Conservation (phyloP, 495 filamentous ascomycete genomes). For the Hypoxylon subgilvum region DNA sequence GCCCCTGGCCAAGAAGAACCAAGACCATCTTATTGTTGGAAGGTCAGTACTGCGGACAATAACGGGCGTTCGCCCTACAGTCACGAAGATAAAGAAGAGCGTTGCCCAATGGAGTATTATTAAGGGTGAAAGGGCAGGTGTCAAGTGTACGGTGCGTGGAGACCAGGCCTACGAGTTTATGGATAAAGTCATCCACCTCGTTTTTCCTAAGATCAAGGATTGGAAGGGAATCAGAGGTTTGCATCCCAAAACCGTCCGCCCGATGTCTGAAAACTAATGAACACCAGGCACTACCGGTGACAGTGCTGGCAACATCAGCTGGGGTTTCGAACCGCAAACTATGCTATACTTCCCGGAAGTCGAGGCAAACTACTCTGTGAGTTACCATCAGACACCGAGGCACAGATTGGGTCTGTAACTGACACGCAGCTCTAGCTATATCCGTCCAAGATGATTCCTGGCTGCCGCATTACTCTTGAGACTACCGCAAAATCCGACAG, state of each 20-base stretch:
- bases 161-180: slow-evolving; percentile 89
- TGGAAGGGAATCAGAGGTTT: slow-evolving; percentile 80
- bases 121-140: slow-evolving; percentile 64
- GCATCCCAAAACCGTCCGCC: slow-evolving; percentile 16
- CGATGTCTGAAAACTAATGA: slow-evolving; percentile 7
- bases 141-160: slow-evolving; percentile 72
- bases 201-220: slow-evolving; percentile 93
- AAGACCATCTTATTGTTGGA: slow-evolving; percentile 74
- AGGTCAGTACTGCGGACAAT: slow-evolving; percentile 85
- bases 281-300: slow-evolving; percentile 68
- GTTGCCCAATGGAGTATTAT: slow-evolving; percentile 67
- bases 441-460: slow-evolving; percentile 90
- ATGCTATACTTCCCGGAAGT: slow-evolving; percentile 89
- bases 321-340: slow-evolving; percentile 72
- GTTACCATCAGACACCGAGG: slow-evolving; percentile 44
- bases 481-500: slow-evolving; percentile 87
- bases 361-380: slow-evolving; percentile 88
- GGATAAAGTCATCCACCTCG: slow-evolving; percentile 81
- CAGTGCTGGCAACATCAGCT: slow-evolving; percentile 82
- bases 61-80: slow-evolving; percentile 72
- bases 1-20: slow-evolving; percentile 64
- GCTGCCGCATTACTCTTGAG: slow-evolving; percentile 83
- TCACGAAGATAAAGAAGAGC: slow-evolving; percentile 70
- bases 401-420: slow-evolving; percentile 38
- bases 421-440: slow-evolving; percentile 60